phyloP scores from a whole-genome alignment of 176 grass and related monocot species.

The Leersia perrieri region DNA sequence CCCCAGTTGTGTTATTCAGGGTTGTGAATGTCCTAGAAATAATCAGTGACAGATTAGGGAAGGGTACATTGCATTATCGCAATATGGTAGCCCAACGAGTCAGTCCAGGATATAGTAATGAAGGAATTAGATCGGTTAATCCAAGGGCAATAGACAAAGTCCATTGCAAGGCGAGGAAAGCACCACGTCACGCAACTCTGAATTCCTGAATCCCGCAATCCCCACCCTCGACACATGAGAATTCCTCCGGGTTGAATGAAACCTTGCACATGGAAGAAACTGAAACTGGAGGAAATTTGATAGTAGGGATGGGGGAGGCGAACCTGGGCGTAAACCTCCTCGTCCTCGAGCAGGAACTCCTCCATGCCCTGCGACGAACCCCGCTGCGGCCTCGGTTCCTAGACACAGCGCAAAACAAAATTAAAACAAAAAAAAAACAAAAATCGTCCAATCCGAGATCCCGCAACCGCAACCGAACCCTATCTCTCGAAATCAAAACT shows the following conservation, averaged over 20 bases:
- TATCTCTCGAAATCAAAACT: background rate
- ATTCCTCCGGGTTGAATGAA: background rate
- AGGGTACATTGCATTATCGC: background rate
- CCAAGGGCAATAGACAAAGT: background rate
- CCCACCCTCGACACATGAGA: too few relatives aligned
- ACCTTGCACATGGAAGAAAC: background rate
- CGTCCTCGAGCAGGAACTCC: constrained; percentile 51
- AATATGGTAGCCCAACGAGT: background rate
- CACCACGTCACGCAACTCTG: background rate
- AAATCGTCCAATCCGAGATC: background rate
- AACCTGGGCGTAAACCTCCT: constrained; percentile 56
- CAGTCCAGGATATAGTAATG: background rate
- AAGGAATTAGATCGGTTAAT: background rate
- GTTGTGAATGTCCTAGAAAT: background rate
- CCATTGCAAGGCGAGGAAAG: background rate
- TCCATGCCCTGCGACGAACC: constrained; percentile 36
- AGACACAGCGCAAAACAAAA: background rate
- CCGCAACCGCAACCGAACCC: background rate
- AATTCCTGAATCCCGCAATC: background rate
- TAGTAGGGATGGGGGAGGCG: background rate
- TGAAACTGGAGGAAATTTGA: background rate
- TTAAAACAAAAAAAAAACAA: too few relatives aligned
- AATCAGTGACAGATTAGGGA: background rate
- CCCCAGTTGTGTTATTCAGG: background rate
- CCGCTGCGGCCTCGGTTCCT: constrained; percentile 39